Base-by-base conservation (phyloP, 768 basidiomycete species). In the Trametes sanguinea region DNA sequence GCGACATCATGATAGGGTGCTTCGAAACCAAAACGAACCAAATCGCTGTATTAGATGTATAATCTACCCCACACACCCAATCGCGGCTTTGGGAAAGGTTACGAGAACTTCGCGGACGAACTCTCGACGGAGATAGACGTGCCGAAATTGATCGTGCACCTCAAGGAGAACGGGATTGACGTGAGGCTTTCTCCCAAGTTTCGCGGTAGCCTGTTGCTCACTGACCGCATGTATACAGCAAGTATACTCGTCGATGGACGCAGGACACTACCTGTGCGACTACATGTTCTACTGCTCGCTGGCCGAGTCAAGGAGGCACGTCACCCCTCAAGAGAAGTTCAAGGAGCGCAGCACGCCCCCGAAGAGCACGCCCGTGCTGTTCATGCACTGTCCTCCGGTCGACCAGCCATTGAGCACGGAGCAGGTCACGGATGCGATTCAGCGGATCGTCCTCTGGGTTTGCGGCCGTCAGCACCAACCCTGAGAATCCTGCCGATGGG, bases 211-310 rank as follows among this genome's bases (percentile, higher is more conserved):
- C 13, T 13, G 48, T 14, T 27, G 27, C 48, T 35, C 14, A 17
- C 30, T 48, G 46, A 55, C 60, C 48, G 27, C 45, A 37, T 17
- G 3, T 61, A 54, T 51, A 51, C 67, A 89, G 86, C 80, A 86
- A 75, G 85, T 89, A 22, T 85, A 86, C 69, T 81, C 86, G 17
- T 90, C 89, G 2, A 82, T 86, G 80, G 89, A 91, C 69, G 86
- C 88, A 13, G 89, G 89, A 0, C 87, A 88, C 70, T 92, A 85
- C 71, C 74, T 90, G 10, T 89, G 86, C 70, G 89, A 91, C 74
- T 91, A 87, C 72, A 82, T 87, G 61, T 89, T 87, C 71, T 92
- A 88, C 68, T 87, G 87, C 69, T 89, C 88, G 9, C 79, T 90
- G 30, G 87, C 88, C 4, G 89, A 90, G 70, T 80, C 83, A 30